Conservation (phyloP, 129 eudicot genomes). For the Saussurea involucrata region DNA sequence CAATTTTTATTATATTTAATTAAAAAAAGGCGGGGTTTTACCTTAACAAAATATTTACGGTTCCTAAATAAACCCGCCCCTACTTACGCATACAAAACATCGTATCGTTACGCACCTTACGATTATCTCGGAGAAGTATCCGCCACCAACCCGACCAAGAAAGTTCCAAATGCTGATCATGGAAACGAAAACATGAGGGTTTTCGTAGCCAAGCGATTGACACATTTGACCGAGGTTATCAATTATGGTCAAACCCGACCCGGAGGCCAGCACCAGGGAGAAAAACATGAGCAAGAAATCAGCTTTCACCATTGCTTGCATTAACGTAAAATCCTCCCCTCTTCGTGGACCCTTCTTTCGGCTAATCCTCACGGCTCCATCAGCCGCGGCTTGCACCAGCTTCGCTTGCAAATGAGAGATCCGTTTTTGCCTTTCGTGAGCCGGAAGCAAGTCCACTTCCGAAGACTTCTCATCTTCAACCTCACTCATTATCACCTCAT, state of each 20-base stretch:
- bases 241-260: slow-evolving; percentile 65
- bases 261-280: slow-evolving; percentile 62
- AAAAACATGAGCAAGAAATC: slow-evolving; percentile 70
- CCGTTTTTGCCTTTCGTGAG: slow-evolving; percentile 39
- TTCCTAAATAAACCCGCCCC: too few relatives aligned
- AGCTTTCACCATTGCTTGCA: slow-evolving; percentile 59
- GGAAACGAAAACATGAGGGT: slow-evolving; percentile 57
- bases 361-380: slow-evolving; percentile 51
- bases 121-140: slow-evolving; percentile 65
- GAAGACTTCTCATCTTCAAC: slow-evolving; percentile 42
- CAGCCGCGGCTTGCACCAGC: slow-evolving; percentile 63
- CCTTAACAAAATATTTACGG: too few relatives aligned
- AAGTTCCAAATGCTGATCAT: slow-evolving; percentile 80
- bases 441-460: slow-evolving; percentile 36
- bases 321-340: slow-evolving; percentile 67
- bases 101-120: slow-evolving; percentile 33
- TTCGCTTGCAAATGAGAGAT: slow-evolving; percentile 58
- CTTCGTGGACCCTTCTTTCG: slow-evolving; percentile 53
- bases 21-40: too few relatives aligned
- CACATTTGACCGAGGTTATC: slow-evolving; percentile 78
- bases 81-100: background rate
- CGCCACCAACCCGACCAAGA: slow-evolving; percentile 77
- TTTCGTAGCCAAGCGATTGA: slow-evolving; percentile 52
- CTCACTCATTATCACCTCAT: slow-evolving; percentile 43
- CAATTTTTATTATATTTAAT: too few relatives aligned